Conservation (phyloP, 768 basidiomycete species). For the Collybia nuda region DNA sequence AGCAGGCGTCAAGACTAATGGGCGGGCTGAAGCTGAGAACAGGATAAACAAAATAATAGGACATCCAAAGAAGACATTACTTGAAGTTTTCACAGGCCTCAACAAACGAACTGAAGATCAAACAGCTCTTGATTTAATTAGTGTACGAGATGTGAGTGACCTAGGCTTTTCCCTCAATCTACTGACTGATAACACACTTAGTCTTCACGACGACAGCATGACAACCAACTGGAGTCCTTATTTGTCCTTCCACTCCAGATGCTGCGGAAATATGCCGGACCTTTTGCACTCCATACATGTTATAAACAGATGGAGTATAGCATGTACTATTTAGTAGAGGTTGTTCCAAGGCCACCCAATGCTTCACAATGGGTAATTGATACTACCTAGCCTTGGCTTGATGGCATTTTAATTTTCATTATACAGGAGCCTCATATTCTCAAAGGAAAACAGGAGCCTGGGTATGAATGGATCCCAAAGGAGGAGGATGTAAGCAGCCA, state of each 20-base stretch:
- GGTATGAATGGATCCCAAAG: slow-evolving; percentile 14
- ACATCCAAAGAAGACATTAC: slow-evolving; percentile 18
- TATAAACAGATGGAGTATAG: slow-evolving; percentile 29
- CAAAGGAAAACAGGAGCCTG: slow-evolving; percentile 2
- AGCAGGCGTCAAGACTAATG: slow-evolving; percentile 31
- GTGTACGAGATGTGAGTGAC: slow-evolving; percentile 14
- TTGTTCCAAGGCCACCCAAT: slow-evolving; percentile 20
- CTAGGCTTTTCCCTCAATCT: too few relatives aligned
- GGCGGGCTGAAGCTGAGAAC: slow-evolving; percentile 26
- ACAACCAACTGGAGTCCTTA: slow-evolving; percentile 16
- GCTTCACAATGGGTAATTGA: slow-evolving; percentile 26
- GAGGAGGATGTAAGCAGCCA: slow-evolving; percentile 17
- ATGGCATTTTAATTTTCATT: too few relatives aligned
- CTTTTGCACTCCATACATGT: slow-evolving; percentile 24
- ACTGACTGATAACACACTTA: slow-evolving; percentile 13
- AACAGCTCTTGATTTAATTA: slow-evolving; percentile 12
- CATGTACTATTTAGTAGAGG: slow-evolving; percentile 22
- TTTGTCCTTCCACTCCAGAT: slow-evolving; percentile 20
- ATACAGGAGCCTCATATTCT: slow-evolving; percentile 1
- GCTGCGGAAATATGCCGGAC: slow-evolving; percentile 22
- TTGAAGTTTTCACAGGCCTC: slow-evolving; percentile 19
- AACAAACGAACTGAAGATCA: slow-evolving; percentile 19
- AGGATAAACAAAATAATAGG: slow-evolving; percentile 19
- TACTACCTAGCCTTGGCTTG: too few relatives aligned
- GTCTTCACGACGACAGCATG: slow-evolving; percentile 23